Evolutionary conservation across 108 stramenopile genomes (phyloP), one percentile per base, ranked within the genome.

Genomic region (Aurantiochytrium sp.): DNA sequence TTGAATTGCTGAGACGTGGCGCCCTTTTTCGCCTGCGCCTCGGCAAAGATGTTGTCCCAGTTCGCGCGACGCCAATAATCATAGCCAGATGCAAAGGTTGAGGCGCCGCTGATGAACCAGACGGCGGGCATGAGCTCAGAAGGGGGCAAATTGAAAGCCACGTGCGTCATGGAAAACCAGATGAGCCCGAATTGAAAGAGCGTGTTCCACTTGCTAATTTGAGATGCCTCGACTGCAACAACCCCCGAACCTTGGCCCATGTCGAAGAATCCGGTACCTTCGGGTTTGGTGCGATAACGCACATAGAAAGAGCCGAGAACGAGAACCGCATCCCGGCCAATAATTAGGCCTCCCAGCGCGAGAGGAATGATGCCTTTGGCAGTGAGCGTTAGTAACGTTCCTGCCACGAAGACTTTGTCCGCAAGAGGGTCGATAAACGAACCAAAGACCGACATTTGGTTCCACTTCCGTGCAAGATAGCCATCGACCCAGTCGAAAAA

Each of bases 401-500:
- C 76, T 6, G 49, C 76, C 6, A 83, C 76, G 4, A 83, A 83
- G 4, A 83, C 19, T 23, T 83, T 83, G 51, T 83, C 76, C 10
- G 76, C 76, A 8, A 83, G 51, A 6, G 76, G 76, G 51, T 83
- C 76, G 23, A 83, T n/a, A 23, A 83, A 83, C 1, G 76, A 83
- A 45, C 76, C 76, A 53, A 83, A 83, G 45, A 83, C 51, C 25
- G 76, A 83, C 51, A 53, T 47, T 83, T 83, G 76, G 45, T 83
- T 83, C 76, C 76, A 83, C 28, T 35, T 83, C 25, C 76, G 76
- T 6, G 76, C 76, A 43, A 83, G 28, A 23, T 83, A 83, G 4
- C 76, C 76, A 35, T 83, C 76, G 25, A 83, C 49, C 76, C 76
- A 83, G 76, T 83, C 76, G 51, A 83, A 35, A 23, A 83, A 83